Evolutionary conservation across 2,329 filamentous ascomycete genomes (phyloP).

Genomic region (Phialophora expanda): DNA sequence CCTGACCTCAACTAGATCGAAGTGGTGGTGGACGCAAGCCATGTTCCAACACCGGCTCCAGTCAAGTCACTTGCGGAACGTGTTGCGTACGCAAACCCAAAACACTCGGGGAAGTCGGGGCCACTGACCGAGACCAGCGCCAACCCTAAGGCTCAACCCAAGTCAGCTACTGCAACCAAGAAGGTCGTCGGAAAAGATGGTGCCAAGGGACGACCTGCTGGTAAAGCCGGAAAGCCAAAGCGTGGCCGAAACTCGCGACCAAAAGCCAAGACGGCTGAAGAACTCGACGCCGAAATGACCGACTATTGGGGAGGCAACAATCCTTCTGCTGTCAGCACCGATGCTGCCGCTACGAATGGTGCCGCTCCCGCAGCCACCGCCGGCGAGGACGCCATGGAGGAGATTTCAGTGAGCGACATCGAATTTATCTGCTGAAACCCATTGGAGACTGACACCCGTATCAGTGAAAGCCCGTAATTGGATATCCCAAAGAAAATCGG

Average conservation of each 20-base stretch:
- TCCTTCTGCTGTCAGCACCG: slow-evolving; percentile 50
- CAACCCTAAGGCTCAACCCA: slow-evolving; percentile 71
- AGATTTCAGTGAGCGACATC: slow-evolving; percentile 56
- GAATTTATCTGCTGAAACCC: slow-evolving; percentile 31
- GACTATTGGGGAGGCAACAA: slow-evolving; percentile 77
- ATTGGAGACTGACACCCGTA: slow-evolving; percentile 37
- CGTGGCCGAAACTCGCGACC: slow-evolving; percentile 71
- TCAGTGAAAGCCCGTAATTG: slow-evolving; percentile 34
- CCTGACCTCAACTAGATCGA: slow-evolving; percentile 69
- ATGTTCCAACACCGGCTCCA: slow-evolving; percentile 68
- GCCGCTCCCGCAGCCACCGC: slow-evolving; percentile 55
- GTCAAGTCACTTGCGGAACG: slow-evolving; percentile 83
- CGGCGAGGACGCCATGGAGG: slow-evolving; percentile 61
- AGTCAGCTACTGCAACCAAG: slow-evolving; percentile 79
- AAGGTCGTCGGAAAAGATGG: slow-evolving; percentile 59
- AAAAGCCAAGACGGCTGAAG: slow-evolving; percentile 88
- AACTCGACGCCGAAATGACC: slow-evolving; percentile 96
- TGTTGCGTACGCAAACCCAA: slow-evolving; percentile 66
- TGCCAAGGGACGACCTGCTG: slow-evolving; percentile 57
- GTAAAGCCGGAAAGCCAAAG: slow-evolving; percentile 76
- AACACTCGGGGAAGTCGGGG: slow-evolving; percentile 23
- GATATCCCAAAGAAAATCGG: slow-evolving; percentile 6
- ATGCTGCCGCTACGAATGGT: slow-evolving; percentile 53
- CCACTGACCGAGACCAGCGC: slow-evolving; percentile 40
- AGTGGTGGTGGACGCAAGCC: slow-evolving; percentile 80